Evolutionary conservation across 129 eudicot genomes (phyloP), one percentile per base, ranked within the genome.

Genomic region (Deinandra increscens): DNA sequence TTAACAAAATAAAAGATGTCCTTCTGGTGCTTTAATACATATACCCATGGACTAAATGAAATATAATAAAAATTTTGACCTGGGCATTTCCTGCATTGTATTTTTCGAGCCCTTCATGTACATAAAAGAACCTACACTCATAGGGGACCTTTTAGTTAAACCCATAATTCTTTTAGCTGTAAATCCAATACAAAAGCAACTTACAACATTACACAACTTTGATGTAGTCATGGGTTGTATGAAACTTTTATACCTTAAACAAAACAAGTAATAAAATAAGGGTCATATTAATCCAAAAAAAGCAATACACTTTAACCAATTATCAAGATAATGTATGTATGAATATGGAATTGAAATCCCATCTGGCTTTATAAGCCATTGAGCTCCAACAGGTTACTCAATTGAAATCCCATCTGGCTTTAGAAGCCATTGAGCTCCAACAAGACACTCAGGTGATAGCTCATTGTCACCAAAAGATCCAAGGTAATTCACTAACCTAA

Each of bases 381-480:
- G n/a, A n/a, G n/a, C n/a, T n/a, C n/a, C n/a, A n/a, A n/a, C n/a
- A n/a, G n/a, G n/a, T n/a, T n/a, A n/a, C n/a, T n/a, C n/a, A 75
- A 93, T 93, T 64, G 98, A 93, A 60, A 93, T 85, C 50, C 98
- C 98, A 63, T 93, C 97, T 66, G 83, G 84, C 81, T 93, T 89
- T 85, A 93, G 64, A 61, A 93, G 89, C 44, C 92, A 79, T 80
- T 86, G 90, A 67, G 98, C 98, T 64, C 98, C 97, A 81, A 89
- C 98, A 78, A 93, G 95, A 79, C 98, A 89, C 78, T 93, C 98
- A 11, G 98, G 97, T 31, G 97, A 93, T 50, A 93, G 92, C 84
- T 89, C 92, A 80, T 93, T 93, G 84, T 93, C 97, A 64, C 96
- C 98, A 79, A 93, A 93, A 61, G 98, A 93, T 11, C 98, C 98